Percentiles rank a stretch among this genome's conserved stretches.
Conservation (phyloP, 805 yeast genomes). For the Kuraishia molischiana region DNA sequence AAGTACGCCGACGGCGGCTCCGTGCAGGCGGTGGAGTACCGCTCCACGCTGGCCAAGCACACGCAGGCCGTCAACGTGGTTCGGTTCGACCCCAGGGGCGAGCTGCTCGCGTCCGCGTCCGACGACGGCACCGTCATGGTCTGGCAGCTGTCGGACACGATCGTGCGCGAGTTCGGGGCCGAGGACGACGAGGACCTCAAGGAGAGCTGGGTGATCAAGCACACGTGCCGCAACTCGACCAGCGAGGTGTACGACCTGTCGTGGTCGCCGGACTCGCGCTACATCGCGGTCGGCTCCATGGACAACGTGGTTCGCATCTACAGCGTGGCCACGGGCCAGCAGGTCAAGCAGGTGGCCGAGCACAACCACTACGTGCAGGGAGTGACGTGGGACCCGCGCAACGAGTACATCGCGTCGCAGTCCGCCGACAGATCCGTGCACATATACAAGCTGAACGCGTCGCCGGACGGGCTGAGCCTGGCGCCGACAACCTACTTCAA, state of each 20-base stretch:
- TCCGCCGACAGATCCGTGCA: conserved; percentile 81
- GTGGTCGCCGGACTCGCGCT: conserved; percentile 84
- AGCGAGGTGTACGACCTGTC: conserved; percentile 84
- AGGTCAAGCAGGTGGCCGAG: conserved; percentile 51
- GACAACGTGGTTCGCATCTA: conserved; percentile 75
- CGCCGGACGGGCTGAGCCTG: conserved; percentile 13
- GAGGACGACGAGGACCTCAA: conserved; percentile 40
- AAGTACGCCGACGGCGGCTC: conserved; percentile 11
- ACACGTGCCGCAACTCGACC: conserved; percentile 46
- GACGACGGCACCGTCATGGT: conserved; percentile 87
- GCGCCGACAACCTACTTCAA: conserved; percentile 34
- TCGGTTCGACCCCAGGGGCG: conserved; percentile 66
- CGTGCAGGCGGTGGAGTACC: conserved; percentile 47
- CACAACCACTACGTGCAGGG: conserved; percentile 94
- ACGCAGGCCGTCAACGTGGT: conserved; percentile 93
- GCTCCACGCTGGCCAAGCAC: conserved; percentile 77
- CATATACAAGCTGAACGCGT: conserved; percentile 39
- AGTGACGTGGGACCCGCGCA: conserved; percentile 87
- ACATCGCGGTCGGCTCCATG: conserved; percentile 83
- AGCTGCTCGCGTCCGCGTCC: conserved; percentile 77
- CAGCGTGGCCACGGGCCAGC: conserved; percentile 43
- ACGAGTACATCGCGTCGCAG: conserved; percentile 73
- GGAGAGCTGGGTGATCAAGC: conserved; percentile 69
- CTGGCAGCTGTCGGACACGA: conserved; percentile 56
- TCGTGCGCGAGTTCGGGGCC: conserved; percentile 53